A percentile compares a stretch with the other conserved stretches of the same genome.
These are phyloP conservation scores for Dothideomycetidae sp. DNA, from an alignment of 2,329 filamentous ascomycete species.

Conservation along the genomic window DNA sequence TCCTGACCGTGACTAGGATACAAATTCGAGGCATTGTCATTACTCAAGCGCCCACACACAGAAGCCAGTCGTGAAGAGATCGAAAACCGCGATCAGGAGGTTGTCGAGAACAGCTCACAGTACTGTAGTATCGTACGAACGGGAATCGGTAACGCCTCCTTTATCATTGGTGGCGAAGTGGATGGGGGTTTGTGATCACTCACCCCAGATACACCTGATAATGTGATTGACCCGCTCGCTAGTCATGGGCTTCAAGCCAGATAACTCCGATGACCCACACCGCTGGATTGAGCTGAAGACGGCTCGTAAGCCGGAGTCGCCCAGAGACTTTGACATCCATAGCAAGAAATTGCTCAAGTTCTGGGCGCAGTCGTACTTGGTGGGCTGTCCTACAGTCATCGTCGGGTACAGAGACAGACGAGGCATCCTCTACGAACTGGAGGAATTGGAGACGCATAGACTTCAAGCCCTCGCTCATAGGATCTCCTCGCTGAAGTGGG, in stretches of 20 bases:
- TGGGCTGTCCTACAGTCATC: constrained; percentile 67
- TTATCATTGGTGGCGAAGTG: constrained; percentile 85
- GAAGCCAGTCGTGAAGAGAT: constrained; percentile 62
- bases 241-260: constrained; percentile 77
- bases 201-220: too few species aligned
- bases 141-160: constrained; percentile 57
- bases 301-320: constrained; percentile 36
- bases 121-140: constrained; percentile 92
- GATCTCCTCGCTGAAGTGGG: constrained; percentile 56
- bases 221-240: constrained; percentile 2
- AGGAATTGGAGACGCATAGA: constrained; percentile 65
- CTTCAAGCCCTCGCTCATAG: constrained; percentile 65
- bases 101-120: constrained; percentile 81
- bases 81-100: constrained; percentile 53
- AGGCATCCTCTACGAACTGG: constrained; percentile 56
- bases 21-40: constrained; percentile 83
- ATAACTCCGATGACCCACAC: constrained; percentile 48
- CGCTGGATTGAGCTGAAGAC: constrained; percentile 97
- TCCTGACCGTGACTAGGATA: constrained; percentile 56
- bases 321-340: constrained; percentile 58
- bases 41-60: constrained; percentile 61
- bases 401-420: constrained; percentile 69
- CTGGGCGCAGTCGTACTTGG: constrained; percentile 91
- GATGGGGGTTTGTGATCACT: constrained; percentile 52
- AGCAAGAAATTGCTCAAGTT: constrained; percentile 79